phyloP scores from a whole-genome alignment of 2,329 filamentous ascomycete genomes.

The Alternaria rosae region DNA sequence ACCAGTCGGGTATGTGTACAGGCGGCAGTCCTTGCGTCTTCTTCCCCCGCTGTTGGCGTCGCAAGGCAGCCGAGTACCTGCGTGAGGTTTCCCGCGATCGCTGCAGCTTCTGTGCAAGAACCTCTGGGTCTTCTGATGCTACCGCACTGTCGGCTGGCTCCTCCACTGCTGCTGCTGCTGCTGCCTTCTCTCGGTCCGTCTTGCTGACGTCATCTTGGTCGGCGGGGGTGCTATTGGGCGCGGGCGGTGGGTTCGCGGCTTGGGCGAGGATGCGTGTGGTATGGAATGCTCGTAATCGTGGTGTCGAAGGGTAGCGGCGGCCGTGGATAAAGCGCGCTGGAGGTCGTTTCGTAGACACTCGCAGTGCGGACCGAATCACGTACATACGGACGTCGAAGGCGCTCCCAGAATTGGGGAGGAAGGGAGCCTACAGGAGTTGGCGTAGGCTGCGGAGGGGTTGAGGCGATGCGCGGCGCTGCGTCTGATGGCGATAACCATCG shows the following conservation, averaged over 20 bases:
- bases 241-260: constrained; percentile 38
- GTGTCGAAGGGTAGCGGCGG: constrained; percentile 44
- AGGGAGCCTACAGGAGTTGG: constrained; percentile 25
- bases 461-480: constrained; percentile 29
- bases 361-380: constrained; percentile 52
- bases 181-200: constrained; percentile 24
- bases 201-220: constrained; percentile 34
- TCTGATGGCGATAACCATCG: constrained; percentile 21
- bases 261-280: constrained; percentile 39
- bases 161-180: constrained; percentile 21
- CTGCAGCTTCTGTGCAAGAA: constrained; percentile 47
- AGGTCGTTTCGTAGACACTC: constrained; percentile 49
- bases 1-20: constrained; percentile 63
- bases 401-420: constrained; percentile 24
- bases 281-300: constrained; percentile 45
- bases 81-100: constrained; percentile 45
- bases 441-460: constrained; percentile 18
- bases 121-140: constrained; percentile 42
- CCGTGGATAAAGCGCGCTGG: constrained; percentile 47
- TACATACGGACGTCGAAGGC: constrained; percentile 49
- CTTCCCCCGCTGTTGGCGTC: constrained; percentile 43
- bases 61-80: constrained; percentile 44
- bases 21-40: constrained; percentile 47
- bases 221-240: constrained; percentile 37
- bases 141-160: constrained; percentile 31